Base-by-base conservation (phyloP, 192 early-diverging fungal genomes). In the Kickxella alabastrina region DNA sequence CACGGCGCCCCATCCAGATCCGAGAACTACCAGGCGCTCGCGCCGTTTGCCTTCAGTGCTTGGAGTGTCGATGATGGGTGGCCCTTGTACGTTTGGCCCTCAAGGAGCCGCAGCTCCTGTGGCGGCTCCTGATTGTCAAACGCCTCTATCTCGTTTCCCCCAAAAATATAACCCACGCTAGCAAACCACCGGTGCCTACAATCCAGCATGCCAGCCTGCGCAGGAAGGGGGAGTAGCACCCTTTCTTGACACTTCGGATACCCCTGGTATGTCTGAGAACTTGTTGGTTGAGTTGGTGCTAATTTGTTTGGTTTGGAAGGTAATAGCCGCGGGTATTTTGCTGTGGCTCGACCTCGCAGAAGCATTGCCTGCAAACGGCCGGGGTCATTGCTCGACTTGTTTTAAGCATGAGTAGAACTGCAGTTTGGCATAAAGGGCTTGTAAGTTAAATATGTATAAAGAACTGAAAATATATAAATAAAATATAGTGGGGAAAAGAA, bases 1-100 rank as follows among this genome's bases (percentile, higher is more conserved):
- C 18, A 71, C 68, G 1, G 75, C 62, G 15, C 75, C 75, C 75
- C 75, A 77, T 15, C 75, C 75, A 1, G 75, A 64, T 25, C 75
- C 75, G 34, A 77, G 60, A n/a, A 77, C 48, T 25, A 77, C 75
- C 48, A 77, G 57, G 15, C 65, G 63, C 64, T 75, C 64, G 40
- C 69, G 62, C 26, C 51, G 3, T 9, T 19, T 5, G 28, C 44
- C 62, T 7, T 32, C 38, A 21, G 22, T 36, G 0, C 35, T 21
- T 38, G 42, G 43, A 17, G 56, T 44, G 18, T 67, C 52, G 21
- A 67, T 52, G 0, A 75, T 25, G 71, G 64, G 38, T 59, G 37
- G 12, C 62, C 71, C 18, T 52, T 43, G 52, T 55, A 36, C 22
- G 18, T 2, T 39, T 15, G 17, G 45, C 47, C 52, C 9, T 29